Conservation (phyloP, 2,329 filamentous ascomycete species). For the Curvularia lunata region DNA sequence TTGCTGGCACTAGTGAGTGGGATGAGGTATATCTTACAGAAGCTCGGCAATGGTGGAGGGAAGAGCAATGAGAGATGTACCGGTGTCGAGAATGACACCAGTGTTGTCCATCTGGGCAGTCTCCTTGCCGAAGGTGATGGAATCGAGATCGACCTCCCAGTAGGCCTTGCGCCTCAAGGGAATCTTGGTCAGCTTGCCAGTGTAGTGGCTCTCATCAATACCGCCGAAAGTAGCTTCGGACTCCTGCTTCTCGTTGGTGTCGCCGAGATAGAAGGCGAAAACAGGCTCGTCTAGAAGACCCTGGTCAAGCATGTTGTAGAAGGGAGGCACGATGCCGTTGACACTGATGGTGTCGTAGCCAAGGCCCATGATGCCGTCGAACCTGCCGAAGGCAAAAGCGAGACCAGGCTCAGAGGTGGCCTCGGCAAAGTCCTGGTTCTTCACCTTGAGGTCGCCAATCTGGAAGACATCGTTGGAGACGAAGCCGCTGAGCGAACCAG, state of each 20-base stretch:
- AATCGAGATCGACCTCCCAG: slow-evolving; percentile 97
- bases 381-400: slow-evolving; percentile 96
- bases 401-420: slow-evolving; percentile 94
- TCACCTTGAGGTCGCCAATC: slow-evolving; percentile 88
- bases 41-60: slow-evolving; percentile 91
- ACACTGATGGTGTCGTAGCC: slow-evolving; percentile 97
- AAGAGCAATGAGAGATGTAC: slow-evolving; percentile 95
- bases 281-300: slow-evolving; percentile 87
- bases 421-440: slow-evolving; percentile 94
- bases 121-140: slow-evolving; percentile 86
- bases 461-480: slow-evolving; percentile 85
- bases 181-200: slow-evolving; percentile 88
- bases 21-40: slow-evolving; percentile 59
- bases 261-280: slow-evolving; percentile 94
- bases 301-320: slow-evolving; percentile 95
- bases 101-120: slow-evolving; percentile 91
- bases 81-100: slow-evolving; percentile 96
- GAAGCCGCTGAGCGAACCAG: slow-evolving; percentile 90
- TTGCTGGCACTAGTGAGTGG: slow-evolving; percentile 1
- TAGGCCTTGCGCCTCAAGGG: slow-evolving; percentile 98
- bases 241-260: slow-evolving; percentile 71
- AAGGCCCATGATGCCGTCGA: slow-evolving; percentile 94
- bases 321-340: slow-evolving; percentile 90
- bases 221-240: slow-evolving; percentile 93
- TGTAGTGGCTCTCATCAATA: slow-evolving; percentile 79